phyloP scores from a whole-genome alignment of 768 basidiomycete genomes.

The Pisolithus marmoratus region DNA sequence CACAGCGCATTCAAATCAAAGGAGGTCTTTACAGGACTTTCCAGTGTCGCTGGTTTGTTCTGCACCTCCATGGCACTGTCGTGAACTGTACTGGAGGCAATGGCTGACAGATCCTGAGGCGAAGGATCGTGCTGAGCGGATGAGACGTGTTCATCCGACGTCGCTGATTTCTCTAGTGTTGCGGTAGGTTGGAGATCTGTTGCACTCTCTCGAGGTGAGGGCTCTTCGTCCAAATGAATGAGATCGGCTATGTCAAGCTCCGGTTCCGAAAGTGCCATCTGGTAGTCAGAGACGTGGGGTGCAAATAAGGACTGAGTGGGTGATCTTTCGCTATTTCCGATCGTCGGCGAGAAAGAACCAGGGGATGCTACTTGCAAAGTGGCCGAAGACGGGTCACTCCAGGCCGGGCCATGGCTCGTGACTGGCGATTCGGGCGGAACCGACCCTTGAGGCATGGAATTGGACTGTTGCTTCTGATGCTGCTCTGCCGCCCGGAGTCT shows the following conservation, averaged over 20 bases:
- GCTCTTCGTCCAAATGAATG: conserved; percentile 72
- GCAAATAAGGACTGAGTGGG: conserved; percentile 31
- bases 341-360: conserved; percentile 20
- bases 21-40: conserved; percentile 42
- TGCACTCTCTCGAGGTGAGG: conserved; percentile 29
- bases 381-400: conserved; percentile 60
- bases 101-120: conserved; percentile 33
- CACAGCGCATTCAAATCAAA: conserved; percentile 75
- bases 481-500: conserved; percentile 47
- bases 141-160: conserved; percentile 6
- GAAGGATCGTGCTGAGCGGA: conserved; percentile 12
- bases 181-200: conserved; percentile 15
- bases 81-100: conserved; percentile 36
- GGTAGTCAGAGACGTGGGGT: conserved; percentile 36
- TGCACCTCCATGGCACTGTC: conserved; percentile 20
- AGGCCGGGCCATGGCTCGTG: conserved; percentile 40
- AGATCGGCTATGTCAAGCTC: conserved; percentile 71
- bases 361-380: conserved; percentile 40
- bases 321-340: conserved; percentile 21
- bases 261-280: conserved; percentile 37
- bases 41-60: conserved; percentile 31
- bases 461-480: conserved; percentile 41
- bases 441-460: conserved; percentile 45
- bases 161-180: conserved; percentile 9
- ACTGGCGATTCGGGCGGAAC: conserved; percentile 70